Conservation (phyloP, 441 rosid genomes). For the Erysimum cheiri region DNA sequence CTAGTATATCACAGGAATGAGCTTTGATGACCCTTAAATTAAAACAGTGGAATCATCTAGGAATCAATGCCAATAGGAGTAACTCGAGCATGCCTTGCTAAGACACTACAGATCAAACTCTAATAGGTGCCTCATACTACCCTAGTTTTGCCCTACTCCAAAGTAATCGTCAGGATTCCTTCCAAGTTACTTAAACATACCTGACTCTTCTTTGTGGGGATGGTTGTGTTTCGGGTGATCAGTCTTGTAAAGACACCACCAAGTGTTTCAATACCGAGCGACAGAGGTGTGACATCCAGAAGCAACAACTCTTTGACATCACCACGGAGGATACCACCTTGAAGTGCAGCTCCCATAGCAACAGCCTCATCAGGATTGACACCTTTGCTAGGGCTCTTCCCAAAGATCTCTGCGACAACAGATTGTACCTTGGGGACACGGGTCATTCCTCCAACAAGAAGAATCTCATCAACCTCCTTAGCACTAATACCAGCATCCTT, state of each 20-base stretch:
- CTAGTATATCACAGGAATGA: slow-evolving; percentile 11
- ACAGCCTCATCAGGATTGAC: slow-evolving; percentile 99
- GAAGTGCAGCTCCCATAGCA: slow-evolving; percentile 97
- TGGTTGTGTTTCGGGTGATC: slow-evolving; percentile 87
- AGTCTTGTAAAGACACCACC: slow-evolving; percentile 93
- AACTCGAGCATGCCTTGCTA: slow-evolving; percentile 7
- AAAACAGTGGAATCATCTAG: not conserved
- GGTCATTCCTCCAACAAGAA: slow-evolving; percentile 97
- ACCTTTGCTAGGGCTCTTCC: slow-evolving; percentile 92
- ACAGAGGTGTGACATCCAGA: slow-evolving; percentile 91
- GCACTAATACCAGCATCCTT: slow-evolving; percentile 85
- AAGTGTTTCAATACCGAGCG: slow-evolving; percentile 96
- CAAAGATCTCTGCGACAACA: slow-evolving; percentile 79
- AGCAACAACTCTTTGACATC: slow-evolving; percentile 93
- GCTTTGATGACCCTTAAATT: not conserved
- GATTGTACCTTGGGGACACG: slow-evolving; percentile 96
- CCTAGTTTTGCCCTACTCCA: not conserved
- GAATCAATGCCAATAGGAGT: slow-evolving; percentile 16
- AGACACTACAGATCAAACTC: slow-evolving; percentile 8
- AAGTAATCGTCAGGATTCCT: not conserved
- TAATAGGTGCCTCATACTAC: not conserved
- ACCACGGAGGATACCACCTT: slow-evolving; percentile 97
- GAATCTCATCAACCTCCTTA: slow-evolving; percentile 92
- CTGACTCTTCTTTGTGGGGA: slow-evolving; percentile 98
- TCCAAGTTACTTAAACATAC: slow-evolving; percentile 42